These are phyloP conservation scores for Mucor sp. DNA, from an alignment of 371 early-diverging fungal species.

Conservation along the genomic window DNA sequence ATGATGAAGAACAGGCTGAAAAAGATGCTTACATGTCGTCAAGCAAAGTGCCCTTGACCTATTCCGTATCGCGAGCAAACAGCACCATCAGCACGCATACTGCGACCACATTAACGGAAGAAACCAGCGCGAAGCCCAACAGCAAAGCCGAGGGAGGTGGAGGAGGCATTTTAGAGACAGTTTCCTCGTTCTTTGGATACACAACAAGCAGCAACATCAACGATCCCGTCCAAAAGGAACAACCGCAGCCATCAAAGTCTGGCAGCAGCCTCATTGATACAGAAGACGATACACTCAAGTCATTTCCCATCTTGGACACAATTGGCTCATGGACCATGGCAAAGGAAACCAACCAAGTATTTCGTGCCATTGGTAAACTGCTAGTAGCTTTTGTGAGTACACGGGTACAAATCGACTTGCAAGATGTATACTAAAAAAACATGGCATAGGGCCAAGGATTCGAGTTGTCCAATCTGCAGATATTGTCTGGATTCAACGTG, in stretches of 20 bases:
- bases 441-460: slow-evolving; percentile 68
- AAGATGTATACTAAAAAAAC: not conserved
- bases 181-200: slow-evolving; percentile 17
- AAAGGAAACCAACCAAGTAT: slow-evolving; percentile 64
- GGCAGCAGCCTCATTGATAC: slow-evolving; percentile 9
- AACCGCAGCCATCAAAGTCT: slow-evolving; percentile 1
- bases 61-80: slow-evolving; percentile 14
- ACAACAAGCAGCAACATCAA: not conserved
- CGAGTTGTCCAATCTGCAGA: slow-evolving; percentile 67
- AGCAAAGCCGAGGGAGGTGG: not conserved
- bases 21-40: not conserved
- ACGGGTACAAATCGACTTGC: not conserved
- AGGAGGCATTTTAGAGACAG: slow-evolving; percentile 8
- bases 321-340: slow-evolving; percentile 54
- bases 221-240: not conserved
- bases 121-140: not conserved
- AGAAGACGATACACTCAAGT: slow-evolving; percentile 30
- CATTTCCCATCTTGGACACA: slow-evolving; percentile 38
- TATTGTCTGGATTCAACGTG: slow-evolving; percentile 67
- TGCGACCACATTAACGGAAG: not conserved
- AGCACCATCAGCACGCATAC: not conserved
- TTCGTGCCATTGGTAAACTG: slow-evolving; percentile 66
- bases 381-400: slow-evolving; percentile 66
- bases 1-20: slow-evolving; percentile 1
- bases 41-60: slow-evolving; percentile 17